Conservation (phyloP, 2,329 filamentous ascomycete species). For the Penicillium glabrum region DNA sequence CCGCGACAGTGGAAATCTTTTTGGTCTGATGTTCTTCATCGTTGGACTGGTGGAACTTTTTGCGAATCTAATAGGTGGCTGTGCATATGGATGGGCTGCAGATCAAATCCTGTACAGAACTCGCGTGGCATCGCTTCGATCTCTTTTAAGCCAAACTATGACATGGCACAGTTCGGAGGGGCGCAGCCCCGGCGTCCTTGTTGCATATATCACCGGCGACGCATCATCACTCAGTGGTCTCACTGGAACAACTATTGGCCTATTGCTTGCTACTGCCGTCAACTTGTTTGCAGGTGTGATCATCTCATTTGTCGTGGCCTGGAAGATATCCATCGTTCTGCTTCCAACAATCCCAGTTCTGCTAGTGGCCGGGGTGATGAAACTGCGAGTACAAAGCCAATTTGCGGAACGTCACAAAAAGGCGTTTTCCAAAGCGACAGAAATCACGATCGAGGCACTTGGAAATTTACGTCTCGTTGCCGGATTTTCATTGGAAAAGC, state of each 20-base stretch:
- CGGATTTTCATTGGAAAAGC: slow-evolving; percentile 52
- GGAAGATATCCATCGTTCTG: slow-evolving; percentile 73
- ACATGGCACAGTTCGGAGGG: slow-evolving; percentile 68
- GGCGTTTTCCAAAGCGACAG: slow-evolving; percentile 51
- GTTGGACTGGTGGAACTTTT: slow-evolving; percentile 58
- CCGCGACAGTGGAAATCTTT: slow-evolving; percentile 51
- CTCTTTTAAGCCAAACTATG: slow-evolving; percentile 63
- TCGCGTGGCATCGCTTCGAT: slow-evolving; percentile 61
- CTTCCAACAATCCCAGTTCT: slow-evolving; percentile 68
- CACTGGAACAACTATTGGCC: slow-evolving; percentile 69
- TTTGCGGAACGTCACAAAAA: slow-evolving; percentile 57
- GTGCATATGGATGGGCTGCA: slow-evolving; percentile 56
- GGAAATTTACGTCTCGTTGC: slow-evolving; percentile 53
- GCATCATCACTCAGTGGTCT: slow-evolving; percentile 65
- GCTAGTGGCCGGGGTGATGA: slow-evolving; percentile 67
- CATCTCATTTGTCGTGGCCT: slow-evolving; percentile 68
- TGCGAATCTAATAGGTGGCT: slow-evolving; percentile 61
- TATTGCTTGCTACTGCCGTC: slow-evolving; percentile 65
- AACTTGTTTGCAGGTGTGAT: slow-evolving; percentile 68
- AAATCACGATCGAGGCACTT: slow-evolving; percentile 53
- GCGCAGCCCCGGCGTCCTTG: slow-evolving; percentile 60
- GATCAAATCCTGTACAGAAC: slow-evolving; percentile 65
- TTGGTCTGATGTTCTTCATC: slow-evolving; percentile 59
- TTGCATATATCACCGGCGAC: slow-evolving; percentile 69
- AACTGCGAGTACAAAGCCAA: slow-evolving; percentile 59